phyloP scores from a whole-genome alignment of 2,329 filamentous ascomycete species.

The Teratosphaeria epicoccoides region DNA sequence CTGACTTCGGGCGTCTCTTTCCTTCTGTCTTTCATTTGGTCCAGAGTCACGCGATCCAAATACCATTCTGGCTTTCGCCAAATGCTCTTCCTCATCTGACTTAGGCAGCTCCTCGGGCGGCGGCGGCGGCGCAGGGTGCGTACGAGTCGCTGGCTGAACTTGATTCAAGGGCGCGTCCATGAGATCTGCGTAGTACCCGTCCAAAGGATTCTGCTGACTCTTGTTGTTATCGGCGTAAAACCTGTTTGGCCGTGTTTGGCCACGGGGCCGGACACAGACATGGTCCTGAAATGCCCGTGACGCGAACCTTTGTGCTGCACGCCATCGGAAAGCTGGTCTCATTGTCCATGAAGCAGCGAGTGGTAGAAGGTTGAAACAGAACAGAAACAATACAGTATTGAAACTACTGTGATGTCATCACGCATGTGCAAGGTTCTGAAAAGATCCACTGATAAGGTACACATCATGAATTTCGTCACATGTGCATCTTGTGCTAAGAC shows the following conservation, averaged over 20 bases:
- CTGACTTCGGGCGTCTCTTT: slow-evolving; percentile 48
- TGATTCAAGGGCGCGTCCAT: slow-evolving; percentile 11
- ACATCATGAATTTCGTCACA: too few species aligned
- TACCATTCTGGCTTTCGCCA: slow-evolving; percentile 54
- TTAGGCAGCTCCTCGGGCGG: slow-evolving; percentile 30
- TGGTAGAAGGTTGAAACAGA: not conserved
- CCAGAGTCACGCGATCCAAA: slow-evolving; percentile 73
- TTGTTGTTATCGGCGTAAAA: not conserved
- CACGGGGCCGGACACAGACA: not conserved
- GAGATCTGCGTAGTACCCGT: slow-evolving; percentile 16
- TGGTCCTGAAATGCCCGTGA: not conserved
- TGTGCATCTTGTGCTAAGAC: too few species aligned
- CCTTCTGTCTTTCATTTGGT: slow-evolving; percentile 56
- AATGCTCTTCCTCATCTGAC: slow-evolving; percentile 44
- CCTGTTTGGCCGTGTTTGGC: not conserved
- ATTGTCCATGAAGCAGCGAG: not conserved
- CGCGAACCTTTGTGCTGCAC: not conserved
- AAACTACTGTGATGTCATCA: not conserved
- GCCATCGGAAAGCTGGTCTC: not conserved
- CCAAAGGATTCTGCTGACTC: slow-evolving; percentile 6
- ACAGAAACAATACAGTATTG: not conserved
- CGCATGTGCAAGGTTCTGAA: too few species aligned
- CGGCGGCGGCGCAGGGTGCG: slow-evolving; percentile 15
- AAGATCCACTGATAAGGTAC: too few species aligned
- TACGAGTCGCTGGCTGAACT: slow-evolving; percentile 3